These are phyloP conservation scores for Laburnicola sp. DNA, from an alignment of 2,329 filamentous ascomycete genomes.

Conservation along the genomic window DNA sequence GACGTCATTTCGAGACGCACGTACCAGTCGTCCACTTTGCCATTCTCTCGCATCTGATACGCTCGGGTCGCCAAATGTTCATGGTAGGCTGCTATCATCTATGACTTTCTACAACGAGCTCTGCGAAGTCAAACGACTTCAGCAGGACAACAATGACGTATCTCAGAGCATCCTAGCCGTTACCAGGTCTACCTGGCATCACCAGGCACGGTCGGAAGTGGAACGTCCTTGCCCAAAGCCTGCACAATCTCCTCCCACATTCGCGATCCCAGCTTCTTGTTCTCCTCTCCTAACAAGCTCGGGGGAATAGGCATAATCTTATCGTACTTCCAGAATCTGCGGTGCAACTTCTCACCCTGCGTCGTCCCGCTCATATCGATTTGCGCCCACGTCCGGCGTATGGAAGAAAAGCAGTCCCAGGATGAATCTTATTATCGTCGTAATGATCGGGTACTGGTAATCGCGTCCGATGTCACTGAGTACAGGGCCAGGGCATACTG, in stretches of 20 bases:
- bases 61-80: too few relatives aligned
- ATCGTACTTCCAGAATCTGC: slow-evolving; percentile 44
- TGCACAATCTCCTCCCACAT: slow-evolving; percentile 42
- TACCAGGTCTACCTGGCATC: slow-evolving; percentile 1
- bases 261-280: slow-evolving; percentile 32
- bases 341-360: slow-evolving; percentile 39
- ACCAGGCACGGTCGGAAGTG: slow-evolving; percentile 16
- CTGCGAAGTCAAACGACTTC: too few relatives aligned
- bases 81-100: too few relatives aligned
- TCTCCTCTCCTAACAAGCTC: slow-evolving; percentile 35
- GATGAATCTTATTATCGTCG: slow-evolving; percentile 17
- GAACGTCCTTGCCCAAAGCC: slow-evolving; percentile 36
- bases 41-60: too few relatives aligned
- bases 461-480: slow-evolving; percentile 38
- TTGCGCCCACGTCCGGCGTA: slow-evolving; percentile 33
- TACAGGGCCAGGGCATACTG: slow-evolving; percentile 41
- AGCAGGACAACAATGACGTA: too few relatives aligned
- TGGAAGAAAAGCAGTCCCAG: slow-evolving; percentile 26
- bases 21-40: too few relatives aligned
- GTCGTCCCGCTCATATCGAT: slow-evolving; percentile 41
- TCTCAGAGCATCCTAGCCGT: neutral
- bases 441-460: slow-evolving; percentile 29
- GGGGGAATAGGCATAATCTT: slow-evolving; percentile 34
- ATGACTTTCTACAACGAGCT: too few relatives aligned
- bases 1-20: too few relatives aligned